A percentile compares a stretch with the other conserved stretches of the same genome.
phyloP scores from a whole-genome alignment of 2,329 filamentous ascomycete species.

The Alternaria viburni region DNA sequence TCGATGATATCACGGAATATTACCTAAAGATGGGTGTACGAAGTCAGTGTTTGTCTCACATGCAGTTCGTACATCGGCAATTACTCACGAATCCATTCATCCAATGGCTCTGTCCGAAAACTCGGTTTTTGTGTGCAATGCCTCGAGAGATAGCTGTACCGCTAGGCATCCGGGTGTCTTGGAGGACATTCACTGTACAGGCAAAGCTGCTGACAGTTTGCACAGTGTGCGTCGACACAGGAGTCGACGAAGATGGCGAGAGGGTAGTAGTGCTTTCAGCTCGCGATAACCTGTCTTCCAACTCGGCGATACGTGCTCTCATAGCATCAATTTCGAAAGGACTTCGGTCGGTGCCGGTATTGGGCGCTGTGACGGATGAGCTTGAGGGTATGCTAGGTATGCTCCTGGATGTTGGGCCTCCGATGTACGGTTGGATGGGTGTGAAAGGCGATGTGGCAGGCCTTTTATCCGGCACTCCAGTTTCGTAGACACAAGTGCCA shows the following conservation, averaged over 20 bases:
- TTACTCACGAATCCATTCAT: slow-evolving; percentile 53
- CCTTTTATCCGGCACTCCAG: slow-evolving; percentile 6
- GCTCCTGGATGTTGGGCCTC: background rate
- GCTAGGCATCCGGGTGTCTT: slow-evolving; percentile 44
- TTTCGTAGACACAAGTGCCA: slow-evolving; percentile 59
- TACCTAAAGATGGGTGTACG: no score
- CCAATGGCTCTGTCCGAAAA: slow-evolving; percentile 66
- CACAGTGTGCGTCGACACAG: slow-evolving; percentile 34
- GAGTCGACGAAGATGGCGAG: slow-evolving; percentile 9
- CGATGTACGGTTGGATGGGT: background rate
- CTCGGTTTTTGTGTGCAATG: slow-evolving; percentile 61
- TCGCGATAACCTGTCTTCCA: slow-evolving; percentile 52
- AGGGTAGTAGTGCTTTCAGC: slow-evolving; percentile 2
- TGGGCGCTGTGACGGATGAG: background rate
- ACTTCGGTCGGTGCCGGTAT: slow-evolving; percentile 22
- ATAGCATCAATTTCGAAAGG: slow-evolving; percentile 48
- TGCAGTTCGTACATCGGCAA: no score
- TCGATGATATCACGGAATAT: slow-evolving; percentile 55
- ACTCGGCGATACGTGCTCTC: slow-evolving; percentile 49
- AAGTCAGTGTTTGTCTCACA: no score
- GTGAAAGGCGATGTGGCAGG: background rate
- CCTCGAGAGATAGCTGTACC: slow-evolving; percentile 48
- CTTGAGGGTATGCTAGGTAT: background rate
- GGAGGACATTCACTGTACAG: slow-evolving; percentile 54
- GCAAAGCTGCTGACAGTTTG: slow-evolving; percentile 50